phyloP scores from a whole-genome alignment of 164 flowering plant genomes.

The Aristolochia contorta region DNA sequence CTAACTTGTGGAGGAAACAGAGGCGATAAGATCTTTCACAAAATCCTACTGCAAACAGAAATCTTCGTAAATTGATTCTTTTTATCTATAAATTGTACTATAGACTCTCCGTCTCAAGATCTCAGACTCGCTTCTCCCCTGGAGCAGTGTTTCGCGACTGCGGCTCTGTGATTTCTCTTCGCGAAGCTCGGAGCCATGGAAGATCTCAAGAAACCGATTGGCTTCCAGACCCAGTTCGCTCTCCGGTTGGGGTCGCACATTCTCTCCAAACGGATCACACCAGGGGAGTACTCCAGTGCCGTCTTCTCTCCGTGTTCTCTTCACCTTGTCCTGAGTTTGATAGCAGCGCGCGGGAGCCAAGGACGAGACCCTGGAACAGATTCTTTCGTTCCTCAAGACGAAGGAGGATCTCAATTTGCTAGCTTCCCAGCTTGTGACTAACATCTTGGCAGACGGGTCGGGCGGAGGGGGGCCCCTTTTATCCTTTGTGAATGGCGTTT shows the following conservation, averaged over 20 bases:
- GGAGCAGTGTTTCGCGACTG: too few relatives aligned
- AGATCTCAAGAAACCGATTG: constrained; percentile 33
- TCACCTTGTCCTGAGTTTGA: constrained; percentile 43
- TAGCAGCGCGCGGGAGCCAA: constrained; percentile 55
- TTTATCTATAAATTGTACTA: too few relatives aligned
- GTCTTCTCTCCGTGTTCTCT: constrained; percentile 58
- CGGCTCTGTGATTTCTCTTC: not conserved
- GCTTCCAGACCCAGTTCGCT: constrained; percentile 40
- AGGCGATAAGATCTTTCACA: too few relatives aligned
- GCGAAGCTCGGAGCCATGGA: constrained; percentile 20
- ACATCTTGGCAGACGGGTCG: too few relatives aligned
- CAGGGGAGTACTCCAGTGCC: constrained; percentile 31
- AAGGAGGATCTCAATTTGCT: too few relatives aligned
- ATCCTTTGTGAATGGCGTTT: constrained; percentile 52
- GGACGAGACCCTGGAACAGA: constrained; percentile 49
- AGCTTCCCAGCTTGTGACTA: too few relatives aligned
- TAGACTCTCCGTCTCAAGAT: too few relatives aligned
- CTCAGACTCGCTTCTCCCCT: too few relatives aligned
- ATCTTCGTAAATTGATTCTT: too few relatives aligned
- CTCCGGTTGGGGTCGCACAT: constrained; percentile 31
- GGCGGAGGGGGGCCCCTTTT: constrained; percentile 51
- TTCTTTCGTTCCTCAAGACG: too few relatives aligned
- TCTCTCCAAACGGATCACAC: constrained; percentile 15
- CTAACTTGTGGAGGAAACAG: too few relatives aligned
- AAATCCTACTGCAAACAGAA: too few relatives aligned